Evolutionary conservation across 495 filamentous ascomycete species (phyloP).

Genomic region (Aspergillus leporis): DNA sequence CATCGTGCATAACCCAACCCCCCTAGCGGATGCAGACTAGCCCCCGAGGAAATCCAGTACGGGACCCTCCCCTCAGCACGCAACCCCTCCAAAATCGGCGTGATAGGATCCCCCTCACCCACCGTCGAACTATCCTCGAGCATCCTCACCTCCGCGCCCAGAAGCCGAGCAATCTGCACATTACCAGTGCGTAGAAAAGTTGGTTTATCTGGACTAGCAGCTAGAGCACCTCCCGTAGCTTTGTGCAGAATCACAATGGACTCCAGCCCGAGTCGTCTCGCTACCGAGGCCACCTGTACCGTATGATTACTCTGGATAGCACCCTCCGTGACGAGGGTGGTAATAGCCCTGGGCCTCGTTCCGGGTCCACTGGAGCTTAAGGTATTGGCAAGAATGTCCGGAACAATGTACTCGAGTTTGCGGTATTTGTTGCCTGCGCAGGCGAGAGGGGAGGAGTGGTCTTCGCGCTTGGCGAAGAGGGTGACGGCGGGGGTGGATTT

Average conservation of each 20-base stretch:
- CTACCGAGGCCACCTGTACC: conserved; percentile 38
- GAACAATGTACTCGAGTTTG: conserved; percentile 46
- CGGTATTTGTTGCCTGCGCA: conserved; percentile 46
- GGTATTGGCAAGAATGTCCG: conserved; percentile 32
- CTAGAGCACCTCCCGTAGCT: conserved; percentile 30
- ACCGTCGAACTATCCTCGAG: conserved; percentile 19
- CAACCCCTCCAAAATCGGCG: conserved; percentile 25
- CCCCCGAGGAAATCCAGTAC: conserved; percentile 43
- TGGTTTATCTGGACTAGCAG: conserved; percentile 12
- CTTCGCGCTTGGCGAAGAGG: conserved; percentile 42
- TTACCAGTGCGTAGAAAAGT: conserved; percentile 32
- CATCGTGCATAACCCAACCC: conserved; percentile 41
- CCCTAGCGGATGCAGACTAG: conserved; percentile 42
- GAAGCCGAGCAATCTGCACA: conserved; percentile 31
- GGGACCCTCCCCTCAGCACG: conserved; percentile 17
- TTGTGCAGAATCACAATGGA: conserved; percentile 32
- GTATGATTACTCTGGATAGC: conserved; percentile 47
- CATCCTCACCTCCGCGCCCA: conserved; percentile 43
- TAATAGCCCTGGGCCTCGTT: conserved; percentile 15
- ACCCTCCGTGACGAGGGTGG: conserved; percentile 42
- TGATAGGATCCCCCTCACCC: conserved; percentile 20
- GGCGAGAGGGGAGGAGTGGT: conserved; percentile 39
- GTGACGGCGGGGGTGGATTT: conserved; percentile 21
- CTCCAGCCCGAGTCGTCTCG: conserved; percentile 29
- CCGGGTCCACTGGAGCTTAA: conserved; percentile 7